Evolutionary conservation across 495 filamentous ascomycete species (phyloP).

Genomic region (Rostrohypoxylon terebratum): DNA sequence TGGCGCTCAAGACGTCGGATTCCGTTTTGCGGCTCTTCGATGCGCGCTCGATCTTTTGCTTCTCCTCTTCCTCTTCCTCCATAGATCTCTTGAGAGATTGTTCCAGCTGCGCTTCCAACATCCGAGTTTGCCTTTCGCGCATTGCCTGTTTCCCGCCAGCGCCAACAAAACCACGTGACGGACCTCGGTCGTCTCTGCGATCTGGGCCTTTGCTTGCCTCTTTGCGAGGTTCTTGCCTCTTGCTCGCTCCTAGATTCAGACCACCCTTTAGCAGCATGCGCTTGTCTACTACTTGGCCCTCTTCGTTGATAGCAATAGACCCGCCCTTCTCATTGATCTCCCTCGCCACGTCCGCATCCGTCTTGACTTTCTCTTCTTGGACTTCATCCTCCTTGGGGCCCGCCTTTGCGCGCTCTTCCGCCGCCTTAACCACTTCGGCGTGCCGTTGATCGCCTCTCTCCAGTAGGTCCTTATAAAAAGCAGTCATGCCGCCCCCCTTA

Average conservation of each 20-base stretch:
- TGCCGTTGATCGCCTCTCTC: constrained; percentile 81
- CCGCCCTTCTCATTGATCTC: constrained; percentile 79
- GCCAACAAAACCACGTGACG: constrained; percentile 61
- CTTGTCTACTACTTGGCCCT: constrained; percentile 95
- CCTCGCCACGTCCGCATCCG: constrained; percentile 75
- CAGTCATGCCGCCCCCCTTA: constrained; percentile 80
- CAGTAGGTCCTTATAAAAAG: constrained; percentile 86
- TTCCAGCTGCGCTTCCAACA: constrained; percentile 87
- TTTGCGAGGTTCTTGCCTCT: constrained; percentile 54
- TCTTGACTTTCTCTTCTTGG: constrained; percentile 67
- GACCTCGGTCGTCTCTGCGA: constrained; percentile 50
- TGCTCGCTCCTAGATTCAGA: constrained; percentile 79
- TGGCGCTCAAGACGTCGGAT: constrained; percentile 84
- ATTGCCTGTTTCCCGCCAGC: constrained; percentile 68
- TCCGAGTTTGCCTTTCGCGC: constrained; percentile 84
- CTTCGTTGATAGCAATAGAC: constrained; percentile 84
- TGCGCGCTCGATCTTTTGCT: constrained; percentile 74
- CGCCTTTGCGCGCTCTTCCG: constrained; percentile 72
- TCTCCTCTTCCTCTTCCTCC: constrained; percentile 80
- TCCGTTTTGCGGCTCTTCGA: constrained; percentile 79
- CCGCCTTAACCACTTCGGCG: constrained; percentile 72
- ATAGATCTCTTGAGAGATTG: constrained; percentile 75
- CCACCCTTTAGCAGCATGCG: constrained; percentile 88
- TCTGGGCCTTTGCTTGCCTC: constrained; percentile 52
- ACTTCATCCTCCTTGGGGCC: constrained; percentile 55